Percentiles rank a stretch among this genome's conserved stretches.
These are phyloP conservation scores for Angophora floribunda DNA, from an alignment of 345 rosid species.

Conservation along the genomic window DNA sequence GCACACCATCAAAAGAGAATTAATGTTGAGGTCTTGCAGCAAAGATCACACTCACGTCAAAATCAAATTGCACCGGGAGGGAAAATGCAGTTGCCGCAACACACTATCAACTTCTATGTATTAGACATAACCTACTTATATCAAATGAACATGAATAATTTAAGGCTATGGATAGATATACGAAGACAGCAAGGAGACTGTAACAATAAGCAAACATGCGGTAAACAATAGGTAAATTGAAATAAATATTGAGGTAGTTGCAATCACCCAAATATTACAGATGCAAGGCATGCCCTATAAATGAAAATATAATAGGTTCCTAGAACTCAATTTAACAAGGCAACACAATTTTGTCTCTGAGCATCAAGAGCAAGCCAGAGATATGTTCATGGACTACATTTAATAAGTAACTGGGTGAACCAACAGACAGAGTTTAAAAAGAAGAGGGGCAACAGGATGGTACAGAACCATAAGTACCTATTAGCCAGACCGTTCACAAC, in stretches of 20 bases:
- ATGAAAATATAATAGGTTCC: background rate
- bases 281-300: background rate
- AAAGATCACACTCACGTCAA: background rate
- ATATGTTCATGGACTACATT: background rate
- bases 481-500: slow-evolving; percentile 82
- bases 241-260: background rate
- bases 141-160: background rate
- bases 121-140: background rate
- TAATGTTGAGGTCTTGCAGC: background rate
- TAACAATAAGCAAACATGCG: background rate
- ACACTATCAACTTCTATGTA: background rate
- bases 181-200: background rate
- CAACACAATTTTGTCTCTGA: background rate
- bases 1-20: background rate
- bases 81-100: background rate
- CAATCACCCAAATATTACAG: background rate
- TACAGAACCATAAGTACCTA: slow-evolving; percentile 29
- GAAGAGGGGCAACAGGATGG: background rate
- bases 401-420: background rate
- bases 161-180: background rate
- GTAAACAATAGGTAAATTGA: background rate
- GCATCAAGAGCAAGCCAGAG: background rate
- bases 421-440: background rate
- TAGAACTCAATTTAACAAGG: background rate
- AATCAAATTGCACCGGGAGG: background rate